Percentiles rank a stretch among this genome's conserved stretches.
These are phyloP conservation scores for Corymbia citriodora DNA, from an alignment of 441 rosid species.

Conservation along the genomic window DNA sequence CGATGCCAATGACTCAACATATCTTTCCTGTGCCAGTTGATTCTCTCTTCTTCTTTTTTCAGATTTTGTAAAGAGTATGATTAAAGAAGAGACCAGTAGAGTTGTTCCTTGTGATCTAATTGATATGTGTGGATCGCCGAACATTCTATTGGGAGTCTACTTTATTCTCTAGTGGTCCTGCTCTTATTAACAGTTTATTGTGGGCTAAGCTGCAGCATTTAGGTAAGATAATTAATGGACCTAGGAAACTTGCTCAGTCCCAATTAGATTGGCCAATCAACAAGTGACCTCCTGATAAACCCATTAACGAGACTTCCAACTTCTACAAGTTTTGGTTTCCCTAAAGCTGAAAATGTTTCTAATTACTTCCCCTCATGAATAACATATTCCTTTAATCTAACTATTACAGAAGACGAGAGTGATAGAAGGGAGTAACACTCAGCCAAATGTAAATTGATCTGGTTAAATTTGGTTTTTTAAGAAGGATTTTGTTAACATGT, in stretches of 20 bases:
- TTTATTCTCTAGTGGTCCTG: background rate
- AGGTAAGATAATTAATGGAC: background rate
- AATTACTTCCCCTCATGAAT: background rate
- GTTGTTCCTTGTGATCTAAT: background rate
- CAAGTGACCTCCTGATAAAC: background rate
- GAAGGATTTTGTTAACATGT: background rate
- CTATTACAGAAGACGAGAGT: background rate
- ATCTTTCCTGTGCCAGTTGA: background rate
- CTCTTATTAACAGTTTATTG: background rate
- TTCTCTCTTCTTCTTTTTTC: background rate
- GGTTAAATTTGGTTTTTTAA: background rate
- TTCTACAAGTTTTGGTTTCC: background rate
- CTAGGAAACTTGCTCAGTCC: background rate
- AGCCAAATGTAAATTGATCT: background rate
- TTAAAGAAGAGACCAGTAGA: background rate
- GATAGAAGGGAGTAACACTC: background rate
- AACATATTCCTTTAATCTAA: background rate
- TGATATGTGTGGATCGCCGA: background rate
- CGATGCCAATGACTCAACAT: background rate
- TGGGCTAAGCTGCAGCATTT: background rate
- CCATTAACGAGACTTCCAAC: background rate
- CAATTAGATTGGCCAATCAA: background rate
- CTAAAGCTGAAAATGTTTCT: background rate
- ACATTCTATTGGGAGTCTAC: background rate
- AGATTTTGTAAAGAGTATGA: background rate